Base-by-base conservation (phyloP, 192 early-diverging fungal species). In the Coemansia sp. region DNA sequence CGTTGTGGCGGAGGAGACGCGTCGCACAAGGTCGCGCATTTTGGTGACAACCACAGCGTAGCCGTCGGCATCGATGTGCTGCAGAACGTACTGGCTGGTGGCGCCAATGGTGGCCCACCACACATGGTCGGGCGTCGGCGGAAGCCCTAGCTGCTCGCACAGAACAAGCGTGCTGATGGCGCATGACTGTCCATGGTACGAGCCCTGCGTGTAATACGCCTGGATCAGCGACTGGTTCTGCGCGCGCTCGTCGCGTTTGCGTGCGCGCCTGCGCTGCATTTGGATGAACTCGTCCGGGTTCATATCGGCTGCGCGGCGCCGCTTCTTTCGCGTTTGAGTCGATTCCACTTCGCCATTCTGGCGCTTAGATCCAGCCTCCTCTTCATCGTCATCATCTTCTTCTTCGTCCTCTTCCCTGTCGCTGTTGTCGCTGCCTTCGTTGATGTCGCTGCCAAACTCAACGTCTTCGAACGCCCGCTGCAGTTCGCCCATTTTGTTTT, bases 91-190 rank as follows among this genome's bases (percentile, higher is more conserved):
- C 75, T 95, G 93, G 44, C 91, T 87, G 21, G 93, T 91, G 14
- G 94, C 71, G 5, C 92, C 93, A 7, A 92, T 81, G 12, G 96
- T 92, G 0, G 96, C 91, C 23, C 85, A 94, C 95, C 95, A 98
- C 26, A 95, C 75, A 15, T 91, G 73, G 36, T 95, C 91, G 14
- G 84, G 83, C 18, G 86, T 88, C 0, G 66, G 68, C 46, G 89
- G 85, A 7, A 89, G 83, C 24, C 88, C 89, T 6, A 98, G 67
- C 68, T 94, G 91, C 21, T 78, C 85, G 12, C 90, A 87, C 62
- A 98, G 79, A 64, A 79, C 77, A 77, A 94, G 94, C 48, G 91
- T 67, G 39, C 89, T 82, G 14, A 89, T 85, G 1, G 93, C 78
- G 10, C 91, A 89, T 14, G 93, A 87, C 58, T 89, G 87, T 0